Percentiles rank a stretch among this genome's conserved stretches.
phyloP scores from a whole-genome alignment of 192 early-diverging fungal genomes.

The Kappamyces sp. region DNA sequence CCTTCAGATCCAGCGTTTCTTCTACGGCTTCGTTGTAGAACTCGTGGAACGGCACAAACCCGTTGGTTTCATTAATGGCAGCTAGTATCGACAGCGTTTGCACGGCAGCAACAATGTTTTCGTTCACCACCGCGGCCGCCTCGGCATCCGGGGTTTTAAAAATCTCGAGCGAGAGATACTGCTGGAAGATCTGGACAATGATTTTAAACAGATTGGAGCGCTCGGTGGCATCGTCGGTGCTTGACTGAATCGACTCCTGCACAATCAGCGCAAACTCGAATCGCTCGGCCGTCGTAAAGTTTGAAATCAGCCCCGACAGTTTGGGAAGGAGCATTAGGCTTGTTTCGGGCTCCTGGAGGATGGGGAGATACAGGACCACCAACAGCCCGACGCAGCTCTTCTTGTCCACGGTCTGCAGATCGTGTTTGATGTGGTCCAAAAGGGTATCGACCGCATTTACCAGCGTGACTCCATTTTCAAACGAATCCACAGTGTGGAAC shows the following conservation, averaged over 20 bases:
- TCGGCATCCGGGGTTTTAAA: background rate
- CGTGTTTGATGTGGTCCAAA: conserved; percentile 15
- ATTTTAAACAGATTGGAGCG: conserved; percentile 10
- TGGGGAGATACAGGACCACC: conserved; percentile 10
- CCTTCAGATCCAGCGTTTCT: conserved; percentile 35
- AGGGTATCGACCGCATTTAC: conserved; percentile 12
- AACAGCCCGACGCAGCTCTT: conserved; percentile 2
- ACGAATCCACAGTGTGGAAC: conserved; percentile 5
- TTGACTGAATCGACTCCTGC: conserved; percentile 15
- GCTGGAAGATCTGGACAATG: conserved; percentile 20
- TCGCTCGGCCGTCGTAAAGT: background rate
- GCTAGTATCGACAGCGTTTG: conserved; percentile 22
- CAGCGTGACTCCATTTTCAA: conserved; percentile 10
- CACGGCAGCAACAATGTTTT: conserved; percentile 2
- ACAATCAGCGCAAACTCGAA: conserved; percentile 15
- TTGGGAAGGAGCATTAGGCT: conserved; percentile 10
- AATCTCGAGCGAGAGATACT: conserved; percentile 17
- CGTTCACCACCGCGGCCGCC: background rate
- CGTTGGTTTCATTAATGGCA: conserved; percentile 33
- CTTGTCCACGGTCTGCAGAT: conserved; percentile 5
- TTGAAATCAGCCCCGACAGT: conserved; percentile 10
- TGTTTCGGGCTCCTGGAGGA: conserved; percentile 17
- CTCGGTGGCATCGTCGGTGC: background rate
- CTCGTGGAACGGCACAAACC: conserved; percentile 31
- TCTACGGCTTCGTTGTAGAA: conserved; percentile 45